These are phyloP conservation scores for Podaxis sp. DNA, from an alignment of 768 basidiomycete species.

Conservation along the genomic window DNA sequence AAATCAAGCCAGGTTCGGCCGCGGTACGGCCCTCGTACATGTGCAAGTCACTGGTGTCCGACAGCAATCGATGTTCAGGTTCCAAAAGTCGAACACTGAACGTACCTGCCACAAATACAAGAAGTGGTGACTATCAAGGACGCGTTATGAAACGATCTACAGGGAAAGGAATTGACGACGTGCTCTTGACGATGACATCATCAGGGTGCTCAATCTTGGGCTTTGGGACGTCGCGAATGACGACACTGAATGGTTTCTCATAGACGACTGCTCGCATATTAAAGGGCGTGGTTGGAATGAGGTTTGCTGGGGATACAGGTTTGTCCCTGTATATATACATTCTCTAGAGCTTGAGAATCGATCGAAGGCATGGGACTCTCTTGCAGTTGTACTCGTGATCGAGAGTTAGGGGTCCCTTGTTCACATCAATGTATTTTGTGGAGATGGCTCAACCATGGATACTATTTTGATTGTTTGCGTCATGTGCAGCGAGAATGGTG, in stretches of 20 bases:
- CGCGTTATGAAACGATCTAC: background rate
- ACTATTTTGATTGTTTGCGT: background rate
- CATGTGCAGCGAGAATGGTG: background rate
- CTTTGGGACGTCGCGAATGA: conserved; percentile 43
- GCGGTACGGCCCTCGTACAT: conserved; percentile 58
- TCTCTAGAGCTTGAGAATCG: background rate
- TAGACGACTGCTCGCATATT: conserved; percentile 56
- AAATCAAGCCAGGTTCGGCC: conserved; percentile 47
- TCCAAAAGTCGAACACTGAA: background rate
- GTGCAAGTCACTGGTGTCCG: conserved; percentile 40
- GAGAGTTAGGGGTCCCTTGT: too few species aligned
- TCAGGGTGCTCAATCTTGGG: conserved; percentile 50
- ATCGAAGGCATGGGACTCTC: background rate
- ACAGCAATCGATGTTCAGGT: background rate
- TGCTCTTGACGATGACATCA: conserved; percentile 50
- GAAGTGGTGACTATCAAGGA: conserved; percentile 42
- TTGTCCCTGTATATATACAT: background rate
- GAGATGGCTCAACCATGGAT: background rate
- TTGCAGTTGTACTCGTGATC: background rate
- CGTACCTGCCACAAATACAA: conserved; percentile 50
- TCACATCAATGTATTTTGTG: background rate
- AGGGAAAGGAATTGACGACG: background rate
- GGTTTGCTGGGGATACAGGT: background rate
- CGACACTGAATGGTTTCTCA: conserved; percentile 46
- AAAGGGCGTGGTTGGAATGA: background rate